These are phyloP conservation scores for Oenanthe javanica DNA, from an alignment of 140 eudicot genomes.

Conservation along the genomic window DNA sequence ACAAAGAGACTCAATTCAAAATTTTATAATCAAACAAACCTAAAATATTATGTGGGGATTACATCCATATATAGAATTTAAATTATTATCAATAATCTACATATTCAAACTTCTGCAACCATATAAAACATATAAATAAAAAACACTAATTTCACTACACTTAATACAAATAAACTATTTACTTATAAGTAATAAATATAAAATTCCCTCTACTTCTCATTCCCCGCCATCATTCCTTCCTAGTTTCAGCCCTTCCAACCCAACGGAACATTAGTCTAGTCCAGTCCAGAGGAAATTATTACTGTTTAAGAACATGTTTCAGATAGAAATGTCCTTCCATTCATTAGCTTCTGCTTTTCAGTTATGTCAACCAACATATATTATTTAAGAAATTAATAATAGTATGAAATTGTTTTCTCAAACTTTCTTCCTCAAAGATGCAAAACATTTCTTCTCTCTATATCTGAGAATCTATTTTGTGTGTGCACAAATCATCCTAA, in stretches of 20 bases:
- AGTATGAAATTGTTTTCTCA: not conserved
- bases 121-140: not conserved
- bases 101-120: not conserved
- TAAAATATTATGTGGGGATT: not conserved
- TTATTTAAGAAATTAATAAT: not conserved
- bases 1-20: not conserved
- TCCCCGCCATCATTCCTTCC: not conserved
- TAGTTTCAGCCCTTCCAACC: not conserved
- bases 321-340: not conserved
- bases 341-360: not conserved
- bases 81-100: not conserved
- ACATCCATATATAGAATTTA: not conserved
- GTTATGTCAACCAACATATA: not conserved
- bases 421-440: not conserved
- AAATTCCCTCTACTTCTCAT: not conserved
- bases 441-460: not conserved
- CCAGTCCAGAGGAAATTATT: not conserved
- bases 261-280: not conserved
- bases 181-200: not conserved
- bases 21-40: not conserved
- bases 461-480: not conserved
- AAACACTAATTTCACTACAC: not conserved
- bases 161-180: not conserved
- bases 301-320: not conserved
- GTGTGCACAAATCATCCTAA: not conserved